Evolutionary conservation across 2,329 filamentous ascomycete genomes (phyloP), one percentile per base, ranked within the genome.

Genomic region (Fusarium buharicum): DNA sequence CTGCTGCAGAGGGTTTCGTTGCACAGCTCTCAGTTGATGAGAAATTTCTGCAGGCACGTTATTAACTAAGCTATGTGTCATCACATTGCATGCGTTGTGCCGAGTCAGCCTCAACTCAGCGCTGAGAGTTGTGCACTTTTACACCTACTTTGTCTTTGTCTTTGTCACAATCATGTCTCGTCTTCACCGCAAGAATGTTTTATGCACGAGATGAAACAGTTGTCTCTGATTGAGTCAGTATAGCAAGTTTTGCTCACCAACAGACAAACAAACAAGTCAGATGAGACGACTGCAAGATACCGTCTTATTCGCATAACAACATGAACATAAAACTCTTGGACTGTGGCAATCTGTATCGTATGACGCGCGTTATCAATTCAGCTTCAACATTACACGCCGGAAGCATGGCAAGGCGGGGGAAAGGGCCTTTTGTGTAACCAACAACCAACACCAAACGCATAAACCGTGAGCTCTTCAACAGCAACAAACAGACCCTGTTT

Each of bases 171-270:
- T 45, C 40, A 50, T 66, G 50, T 68, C 54, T 67, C 46, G 59
- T 62, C 55, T 43, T 66, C 49, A 66, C 65, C 65, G 65, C 55
- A 66, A 66, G 22, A 24, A 4, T 24, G 6, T 24, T 24, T 47
- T 40, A 67, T 51, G 49, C 48, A 54, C 28, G 39, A 63, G 39
- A 13, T 28, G 49, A 48, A 52, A 45, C 48, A 47, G 16, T 20
- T 59, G 59, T 64, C 48, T 64, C 49, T 67, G 59, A 40, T 39
- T 34, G 27, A 34, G 46, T 39, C 40, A 56, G 37, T 27, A 20
- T 44, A 51, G 58, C 34, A 57, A 47, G 27, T 36, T 24, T 18
- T 36, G 41, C 38, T 22, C 34, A 46, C 24, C 14, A 46, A 40
- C 31, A 50, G 28, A 33, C 49, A 34, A 18, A 28, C 20, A 20